phyloP scores from a whole-genome alignment of 2,329 filamentous ascomycete genomes.

The Diaporthe vexans region DNA sequence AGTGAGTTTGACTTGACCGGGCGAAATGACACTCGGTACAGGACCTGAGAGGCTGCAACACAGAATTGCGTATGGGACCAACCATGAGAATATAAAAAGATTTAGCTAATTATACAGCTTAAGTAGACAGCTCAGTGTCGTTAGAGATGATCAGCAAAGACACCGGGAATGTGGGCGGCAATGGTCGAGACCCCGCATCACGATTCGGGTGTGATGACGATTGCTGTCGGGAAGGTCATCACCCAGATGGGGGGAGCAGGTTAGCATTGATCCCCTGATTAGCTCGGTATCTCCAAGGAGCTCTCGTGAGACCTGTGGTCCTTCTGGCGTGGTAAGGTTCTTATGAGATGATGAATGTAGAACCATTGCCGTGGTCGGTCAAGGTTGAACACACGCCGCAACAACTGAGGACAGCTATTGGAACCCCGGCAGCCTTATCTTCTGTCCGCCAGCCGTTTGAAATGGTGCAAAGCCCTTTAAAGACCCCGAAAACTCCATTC shows the following conservation, averaged over 20 bases:
- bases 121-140: too few species aligned
- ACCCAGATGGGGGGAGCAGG: neutral
- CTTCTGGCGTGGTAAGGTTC: too few species aligned
- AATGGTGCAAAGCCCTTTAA: too few species aligned
- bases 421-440: too few species aligned
- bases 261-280: neutral
- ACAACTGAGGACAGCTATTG: too few species aligned
- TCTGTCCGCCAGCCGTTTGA: too few species aligned
- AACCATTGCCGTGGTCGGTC: too few species aligned
- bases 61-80: neutral
- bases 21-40: neutral
- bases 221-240: neutral
- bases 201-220: slow-evolving; percentile 7
- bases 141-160: neutral
- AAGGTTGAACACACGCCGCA: too few species aligned
- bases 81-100: neutral
- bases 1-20: neutral
- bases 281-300: neutral
- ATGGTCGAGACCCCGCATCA: slow-evolving; percentile 28
- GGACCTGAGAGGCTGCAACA: too few species aligned
- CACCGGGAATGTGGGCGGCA: neutral
- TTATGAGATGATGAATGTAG: too few species aligned
- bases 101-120: neutral
- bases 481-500: too few species aligned
- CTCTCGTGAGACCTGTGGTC: too few species aligned